Base-by-base conservation (phyloP, 192 early-diverging fungal species). In the Radiomyces spectabilis region DNA sequence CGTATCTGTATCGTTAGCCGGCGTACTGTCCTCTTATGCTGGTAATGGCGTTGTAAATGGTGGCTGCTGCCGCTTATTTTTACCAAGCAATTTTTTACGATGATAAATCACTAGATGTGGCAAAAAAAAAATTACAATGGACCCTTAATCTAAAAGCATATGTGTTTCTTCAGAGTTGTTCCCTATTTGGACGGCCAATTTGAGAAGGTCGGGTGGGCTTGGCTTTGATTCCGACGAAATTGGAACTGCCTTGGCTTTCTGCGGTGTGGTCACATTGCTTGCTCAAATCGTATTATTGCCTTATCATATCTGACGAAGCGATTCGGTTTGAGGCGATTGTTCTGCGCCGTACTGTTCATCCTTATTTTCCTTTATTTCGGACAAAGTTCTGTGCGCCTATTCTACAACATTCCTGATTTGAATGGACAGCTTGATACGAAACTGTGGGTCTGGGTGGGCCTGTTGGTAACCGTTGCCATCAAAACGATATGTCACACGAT, bases 221-320 rank as follows among this genome's bases (percentile, higher is more conserved):
- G 81, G 75, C 1, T 73, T 80, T 51, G 57, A 57, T 30, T 48
- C 76, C 4, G 63, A 68, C 18, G 55, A 53, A 21, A 81, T 83
- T 44, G 81, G 81, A 3, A 53, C 72, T 9, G 69, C 75, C 0
- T 41, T 81, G 30, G 57, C 79, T 0, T 40, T 65, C 10, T 65
- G 73, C 0, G 73, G 75, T 0, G 22, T 68, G 10, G 54, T 71
- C 1, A 68, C 71, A 1, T 9, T 83, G 38, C 67, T 72, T 42
- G 25, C 74, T 19, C 81, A 83, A 51, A 61, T 83, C 1, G 37
- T 77, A 10, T 40, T 69, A 0, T 77, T 76, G 41, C 78, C 76
- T 7, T 47, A 51, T n/a, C n/a, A n/a, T n/a, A n/a, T 4, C 49
- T 76, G 6, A 65, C 69, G 21, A 57, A 63, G 19, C 66, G 61